These are phyloP conservation scores for Leonotis leonurus DNA, from an alignment of 257 asterid species.

Conservation along the genomic window DNA sequence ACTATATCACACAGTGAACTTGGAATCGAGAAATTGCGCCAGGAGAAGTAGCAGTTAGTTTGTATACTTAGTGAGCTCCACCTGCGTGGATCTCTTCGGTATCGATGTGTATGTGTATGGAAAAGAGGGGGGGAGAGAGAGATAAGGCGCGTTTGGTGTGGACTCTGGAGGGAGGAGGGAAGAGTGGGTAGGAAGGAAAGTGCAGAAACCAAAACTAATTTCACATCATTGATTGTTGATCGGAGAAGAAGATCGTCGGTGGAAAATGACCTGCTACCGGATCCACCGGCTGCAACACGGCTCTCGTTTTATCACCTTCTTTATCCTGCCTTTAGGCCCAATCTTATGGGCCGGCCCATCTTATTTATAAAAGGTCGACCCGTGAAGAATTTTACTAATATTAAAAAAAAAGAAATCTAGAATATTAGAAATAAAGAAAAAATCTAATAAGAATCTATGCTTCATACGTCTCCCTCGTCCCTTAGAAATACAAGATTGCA, in stretches of 20 bases:
- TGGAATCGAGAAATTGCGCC: constrained; percentile 10
- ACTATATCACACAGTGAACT: not conserved
- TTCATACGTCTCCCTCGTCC: too few species aligned
- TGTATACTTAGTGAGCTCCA: not conserved
- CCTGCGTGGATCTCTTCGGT: not conserved
- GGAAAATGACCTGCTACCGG: constrained; percentile 26
- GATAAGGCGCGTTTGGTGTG: constrained; percentile 5
- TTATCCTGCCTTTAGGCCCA: too few species aligned
- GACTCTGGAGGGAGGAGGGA: too few species aligned
- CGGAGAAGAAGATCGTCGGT: constrained; percentile 39
- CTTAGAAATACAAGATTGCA: too few species aligned
- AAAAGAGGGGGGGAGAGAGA: not conserved
- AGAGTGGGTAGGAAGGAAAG: constrained; percentile 29
- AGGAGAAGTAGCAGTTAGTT: not conserved
- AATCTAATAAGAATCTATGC: too few species aligned
- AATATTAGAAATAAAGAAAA: too few species aligned
- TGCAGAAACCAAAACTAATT: constrained; percentile 14
- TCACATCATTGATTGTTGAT: constrained; percentile 20
- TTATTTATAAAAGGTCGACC: too few species aligned
- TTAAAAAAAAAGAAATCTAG: too few species aligned
- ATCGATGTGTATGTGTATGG: not conserved
- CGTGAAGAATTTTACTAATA: too few species aligned
- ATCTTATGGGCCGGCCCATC: too few species aligned
- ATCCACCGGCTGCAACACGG: too few species aligned
- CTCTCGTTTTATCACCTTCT: too few species aligned